Evolutionary conservation across 768 basidiomycete species (phyloP).

Genomic region (Tylopilus rubrobrunneus): DNA sequence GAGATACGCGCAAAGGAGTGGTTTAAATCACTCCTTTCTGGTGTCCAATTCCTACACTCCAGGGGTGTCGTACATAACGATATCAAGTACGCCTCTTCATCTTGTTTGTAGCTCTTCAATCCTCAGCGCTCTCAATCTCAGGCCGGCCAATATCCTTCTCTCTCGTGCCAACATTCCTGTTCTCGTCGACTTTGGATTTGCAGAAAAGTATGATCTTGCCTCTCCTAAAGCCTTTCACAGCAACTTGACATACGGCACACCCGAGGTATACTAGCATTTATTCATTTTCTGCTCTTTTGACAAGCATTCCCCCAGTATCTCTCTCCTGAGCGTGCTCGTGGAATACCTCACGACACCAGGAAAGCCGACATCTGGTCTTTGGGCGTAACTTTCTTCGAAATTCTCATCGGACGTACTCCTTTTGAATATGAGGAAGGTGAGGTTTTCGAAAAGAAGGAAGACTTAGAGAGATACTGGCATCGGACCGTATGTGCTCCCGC

Average conservation of each 20-base stretch:
- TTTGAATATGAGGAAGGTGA: conserved; percentile 83
- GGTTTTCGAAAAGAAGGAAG: conserved; percentile 72
- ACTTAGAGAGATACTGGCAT: conserved; percentile 82
- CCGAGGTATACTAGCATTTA: conserved; percentile 55
- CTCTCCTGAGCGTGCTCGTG: conserved; percentile 86
- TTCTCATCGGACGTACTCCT: conserved; percentile 87
- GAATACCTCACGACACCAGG: conserved; percentile 88
- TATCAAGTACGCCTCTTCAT: conserved; percentile 66
- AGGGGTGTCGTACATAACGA: conserved; percentile 90
- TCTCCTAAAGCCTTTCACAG: conserved; percentile 72
- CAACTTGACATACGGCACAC: conserved; percentile 85
- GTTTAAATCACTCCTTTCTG: conserved; percentile 80
- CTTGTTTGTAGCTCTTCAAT: background rate
- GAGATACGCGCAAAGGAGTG: conserved; percentile 74
- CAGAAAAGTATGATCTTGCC: conserved; percentile 72
- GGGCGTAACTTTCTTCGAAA: conserved; percentile 90
- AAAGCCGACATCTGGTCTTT: conserved; percentile 88
- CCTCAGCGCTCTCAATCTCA: conserved; percentile 26
- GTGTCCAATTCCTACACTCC: conserved; percentile 77
- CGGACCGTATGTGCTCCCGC: conserved; percentile 55
- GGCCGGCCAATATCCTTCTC: conserved; percentile 91
- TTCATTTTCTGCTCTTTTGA: background rate
- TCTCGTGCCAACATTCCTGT: conserved; percentile 76
- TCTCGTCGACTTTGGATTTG: conserved; percentile 95
- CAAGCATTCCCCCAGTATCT: conserved; percentile 59